phyloP scores from a whole-genome alignment of 2,329 filamentous ascomycete species.

The Sporothrix dimorphospora region DNA sequence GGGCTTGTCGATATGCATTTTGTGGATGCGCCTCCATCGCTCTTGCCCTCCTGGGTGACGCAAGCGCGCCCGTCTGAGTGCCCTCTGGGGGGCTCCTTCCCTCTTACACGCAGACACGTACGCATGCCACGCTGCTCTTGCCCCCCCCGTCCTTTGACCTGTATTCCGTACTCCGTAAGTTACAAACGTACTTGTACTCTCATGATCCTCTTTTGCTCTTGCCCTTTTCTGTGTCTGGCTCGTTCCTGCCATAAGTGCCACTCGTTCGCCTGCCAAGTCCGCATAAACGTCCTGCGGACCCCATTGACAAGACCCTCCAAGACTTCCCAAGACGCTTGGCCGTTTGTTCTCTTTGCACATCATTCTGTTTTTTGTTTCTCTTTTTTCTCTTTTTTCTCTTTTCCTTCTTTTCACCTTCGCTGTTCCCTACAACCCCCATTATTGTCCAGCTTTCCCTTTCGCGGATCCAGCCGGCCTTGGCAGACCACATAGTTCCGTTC shows the following conservation, averaged over 20 bases:
- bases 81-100: not conserved
- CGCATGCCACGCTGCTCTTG: not conserved
- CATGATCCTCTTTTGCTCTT: not conserved
- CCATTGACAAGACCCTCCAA: constrained; percentile 24
- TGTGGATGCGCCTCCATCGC: not conserved
- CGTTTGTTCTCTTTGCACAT: constrained; percentile 24
- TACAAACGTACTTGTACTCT: not conserved
- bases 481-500: constrained; percentile 17
- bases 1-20: not conserved
- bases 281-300: constrained; percentile 25
- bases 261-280: constrained; percentile 22
- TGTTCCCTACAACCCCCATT: not conserved
- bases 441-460: not conserved
- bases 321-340: constrained; percentile 29
- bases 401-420: constrained; percentile 15
- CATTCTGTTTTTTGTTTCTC: constrained; percentile 11
- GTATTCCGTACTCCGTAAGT: no score
- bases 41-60: constrained; percentile 25
- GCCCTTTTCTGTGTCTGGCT: not conserved
- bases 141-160: not conserved
- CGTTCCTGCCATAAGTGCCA: constrained; percentile 15
- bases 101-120: constrained; percentile 21
- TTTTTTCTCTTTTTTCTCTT: not conserved
- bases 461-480: constrained; percentile 17
- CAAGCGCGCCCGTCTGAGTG: constrained; percentile 15